phyloP scores from a whole-genome alignment of 306 rosid genomes.

The Trichosanthes truncata region DNA sequence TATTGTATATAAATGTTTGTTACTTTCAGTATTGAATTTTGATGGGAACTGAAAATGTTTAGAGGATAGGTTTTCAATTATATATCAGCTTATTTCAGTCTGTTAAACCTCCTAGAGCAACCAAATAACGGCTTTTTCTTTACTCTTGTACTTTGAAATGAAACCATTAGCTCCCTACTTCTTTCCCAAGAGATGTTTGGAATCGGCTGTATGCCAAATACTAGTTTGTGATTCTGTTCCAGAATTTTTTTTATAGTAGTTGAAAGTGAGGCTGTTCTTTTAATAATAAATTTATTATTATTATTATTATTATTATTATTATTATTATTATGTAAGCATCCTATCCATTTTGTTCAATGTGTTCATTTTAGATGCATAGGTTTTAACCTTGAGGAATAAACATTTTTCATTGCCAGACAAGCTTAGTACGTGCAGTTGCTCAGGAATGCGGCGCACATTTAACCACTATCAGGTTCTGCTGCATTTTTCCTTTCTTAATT shows the following conservation, averaged over 20 bases:
- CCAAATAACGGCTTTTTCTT: background rate
- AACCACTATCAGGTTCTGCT: constrained; percentile 48
- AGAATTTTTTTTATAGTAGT: background rate
- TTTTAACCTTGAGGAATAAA: background rate
- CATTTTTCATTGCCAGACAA: constrained; percentile 40
- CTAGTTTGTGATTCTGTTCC: background rate
- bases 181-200: background rate
- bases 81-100: background rate
- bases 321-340: background rate
- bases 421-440: constrained; percentile 84
- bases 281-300: background rate
- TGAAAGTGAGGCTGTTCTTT: background rate
- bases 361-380: background rate
- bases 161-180: background rate
- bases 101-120: background rate
- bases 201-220: background rate
- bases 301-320: too few species aligned
- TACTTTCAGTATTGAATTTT: background rate
- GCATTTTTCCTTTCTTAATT: background rate
- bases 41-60: background rate
- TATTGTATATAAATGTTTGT: background rate
- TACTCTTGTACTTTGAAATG: background rate
- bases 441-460: constrained; percentile 74
- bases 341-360: background rate
- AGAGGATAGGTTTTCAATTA: background rate